Evolutionary conservation across 306 rosid genomes (phyloP).

Genomic region (Hylodesmum podocarpum): DNA sequence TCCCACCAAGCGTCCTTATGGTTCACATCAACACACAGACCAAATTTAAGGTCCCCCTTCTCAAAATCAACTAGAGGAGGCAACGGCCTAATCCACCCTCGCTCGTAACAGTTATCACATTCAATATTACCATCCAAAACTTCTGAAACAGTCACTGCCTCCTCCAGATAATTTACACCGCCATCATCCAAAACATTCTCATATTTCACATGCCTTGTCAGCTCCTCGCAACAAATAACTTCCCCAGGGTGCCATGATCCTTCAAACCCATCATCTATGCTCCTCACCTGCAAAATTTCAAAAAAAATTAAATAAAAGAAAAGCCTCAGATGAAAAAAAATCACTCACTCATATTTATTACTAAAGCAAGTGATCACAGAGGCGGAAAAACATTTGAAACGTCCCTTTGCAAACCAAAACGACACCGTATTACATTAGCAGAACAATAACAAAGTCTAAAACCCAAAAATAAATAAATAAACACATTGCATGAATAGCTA

Average conservation of each 20-base stretch:
- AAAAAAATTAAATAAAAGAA: neutral
- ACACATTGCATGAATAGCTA: constrained; percentile 17
- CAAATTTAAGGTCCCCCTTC: constrained; percentile 43
- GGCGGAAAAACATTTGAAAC: neutral
- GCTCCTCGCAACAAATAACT: constrained; percentile 43
- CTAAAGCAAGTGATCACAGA: neutral
- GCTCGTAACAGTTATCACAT: constrained; percentile 1
- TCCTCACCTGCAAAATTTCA: constrained; percentile 67
- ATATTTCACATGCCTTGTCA: constrained; percentile 56
- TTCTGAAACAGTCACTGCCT: constrained; percentile 49
- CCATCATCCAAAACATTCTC: constrained; percentile 50
- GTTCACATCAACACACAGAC: constrained; percentile 76
- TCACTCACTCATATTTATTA: neutral
- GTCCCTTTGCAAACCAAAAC: neutral
- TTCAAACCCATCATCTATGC: constrained; percentile 64
- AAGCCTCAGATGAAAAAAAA: constrained; percentile 3
- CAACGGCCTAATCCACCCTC: constrained; percentile 63
- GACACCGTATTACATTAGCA: neutral
- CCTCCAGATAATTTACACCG: constrained; percentile 36
- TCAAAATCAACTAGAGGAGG: constrained; percentile 47
- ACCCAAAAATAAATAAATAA: too few relatives aligned
- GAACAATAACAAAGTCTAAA: too few relatives aligned
- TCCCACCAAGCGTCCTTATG: constrained; percentile 94
- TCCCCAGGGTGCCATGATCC: constrained; percentile 87
- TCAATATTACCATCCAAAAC: constrained; percentile 42